Conservation (phyloP, 1,139 yeast genomes). For the Saccharomyces hybrid region DNA sequence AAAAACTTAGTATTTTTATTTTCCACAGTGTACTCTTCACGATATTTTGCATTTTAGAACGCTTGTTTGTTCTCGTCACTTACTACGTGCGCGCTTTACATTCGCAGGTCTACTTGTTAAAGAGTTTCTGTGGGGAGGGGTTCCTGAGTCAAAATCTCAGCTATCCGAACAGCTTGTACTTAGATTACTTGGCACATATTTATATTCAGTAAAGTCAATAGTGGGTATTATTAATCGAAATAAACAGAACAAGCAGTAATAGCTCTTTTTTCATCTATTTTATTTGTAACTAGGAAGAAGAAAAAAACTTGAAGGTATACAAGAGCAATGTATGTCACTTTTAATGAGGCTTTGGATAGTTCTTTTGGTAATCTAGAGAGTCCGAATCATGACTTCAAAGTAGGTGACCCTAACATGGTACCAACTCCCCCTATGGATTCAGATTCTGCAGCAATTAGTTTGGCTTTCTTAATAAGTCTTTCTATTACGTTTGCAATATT, state of each 20-base stretch:
- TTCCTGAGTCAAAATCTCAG: neutral
- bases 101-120: neutral
- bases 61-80: neutral
- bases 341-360: neutral
- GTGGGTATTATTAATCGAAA: neutral
- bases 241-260: neutral
- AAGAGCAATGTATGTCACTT: neutral
- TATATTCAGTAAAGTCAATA: neutral
- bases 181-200: neutral
- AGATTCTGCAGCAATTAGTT: constrained; percentile 30
- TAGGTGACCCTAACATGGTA: constrained; percentile 1
- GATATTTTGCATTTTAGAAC: neutral
- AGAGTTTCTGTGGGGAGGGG: constrained; percentile 1
- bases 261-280: neutral
- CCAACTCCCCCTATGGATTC: constrained; percentile 30
- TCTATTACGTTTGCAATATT: constrained; percentile 36
- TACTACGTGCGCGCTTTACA: neutral
- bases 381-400: neutral
- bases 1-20: neutral
- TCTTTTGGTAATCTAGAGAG: neutral
- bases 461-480: constrained; percentile 37
- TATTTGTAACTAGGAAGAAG: neutral
- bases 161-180: neutral
- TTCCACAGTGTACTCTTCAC: neutral
- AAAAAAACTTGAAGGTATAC: neutral